A percentile compares a stretch with the other conserved stretches of the same genome.
These are phyloP conservation scores for Leccinum boreale DNA, from an alignment of 768 basidiomycete genomes.

Conservation along the genomic window DNA sequence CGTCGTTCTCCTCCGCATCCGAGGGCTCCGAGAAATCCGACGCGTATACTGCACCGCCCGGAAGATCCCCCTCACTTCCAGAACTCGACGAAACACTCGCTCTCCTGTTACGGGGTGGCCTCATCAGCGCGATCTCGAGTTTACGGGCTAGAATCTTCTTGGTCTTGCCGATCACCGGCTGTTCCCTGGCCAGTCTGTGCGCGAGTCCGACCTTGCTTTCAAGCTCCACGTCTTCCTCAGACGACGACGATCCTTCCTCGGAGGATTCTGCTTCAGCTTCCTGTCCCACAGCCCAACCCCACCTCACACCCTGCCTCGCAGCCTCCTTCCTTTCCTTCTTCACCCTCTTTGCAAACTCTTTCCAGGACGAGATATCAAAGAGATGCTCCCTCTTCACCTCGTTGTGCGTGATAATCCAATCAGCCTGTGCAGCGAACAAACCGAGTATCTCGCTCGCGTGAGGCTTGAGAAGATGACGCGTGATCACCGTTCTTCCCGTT, in stretches of 20 bases:
- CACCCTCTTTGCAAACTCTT: constrained; percentile 38
- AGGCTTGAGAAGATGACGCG: constrained; percentile 45
- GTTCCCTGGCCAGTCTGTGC: constrained; percentile 12
- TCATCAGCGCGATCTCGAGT: constrained; percentile 15
- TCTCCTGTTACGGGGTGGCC: background rate
- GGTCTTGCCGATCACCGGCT: constrained; percentile 31
- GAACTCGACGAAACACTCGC: constrained; percentile 15
- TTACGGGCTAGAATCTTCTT: constrained; percentile 16
- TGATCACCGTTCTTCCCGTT: constrained; percentile 25
- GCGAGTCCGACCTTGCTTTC: background rate
- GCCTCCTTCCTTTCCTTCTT: constrained; percentile 34
- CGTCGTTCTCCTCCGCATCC: constrained; percentile 41
- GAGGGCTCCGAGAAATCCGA: constrained; percentile 58
- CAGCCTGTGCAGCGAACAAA: constrained; percentile 51
- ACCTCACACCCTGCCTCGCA: constrained; percentile 16
- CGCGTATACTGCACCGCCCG: constrained; percentile 39
- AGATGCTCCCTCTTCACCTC: constrained; percentile 26
- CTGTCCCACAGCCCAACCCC: constrained; percentile 22
- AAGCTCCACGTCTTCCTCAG: constrained; percentile 7
- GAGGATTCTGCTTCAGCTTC: constrained; percentile 1
- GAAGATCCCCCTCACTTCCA: constrained; percentile 16
- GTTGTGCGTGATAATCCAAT: constrained; percentile 57
- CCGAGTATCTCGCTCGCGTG: constrained; percentile 49
- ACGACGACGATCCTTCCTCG: constrained; percentile 3
- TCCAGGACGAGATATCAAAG: constrained; percentile 48